phyloP scores from a whole-genome alignment of 2,329 filamentous ascomycete genomes.

The Penicillium sp. region DNA sequence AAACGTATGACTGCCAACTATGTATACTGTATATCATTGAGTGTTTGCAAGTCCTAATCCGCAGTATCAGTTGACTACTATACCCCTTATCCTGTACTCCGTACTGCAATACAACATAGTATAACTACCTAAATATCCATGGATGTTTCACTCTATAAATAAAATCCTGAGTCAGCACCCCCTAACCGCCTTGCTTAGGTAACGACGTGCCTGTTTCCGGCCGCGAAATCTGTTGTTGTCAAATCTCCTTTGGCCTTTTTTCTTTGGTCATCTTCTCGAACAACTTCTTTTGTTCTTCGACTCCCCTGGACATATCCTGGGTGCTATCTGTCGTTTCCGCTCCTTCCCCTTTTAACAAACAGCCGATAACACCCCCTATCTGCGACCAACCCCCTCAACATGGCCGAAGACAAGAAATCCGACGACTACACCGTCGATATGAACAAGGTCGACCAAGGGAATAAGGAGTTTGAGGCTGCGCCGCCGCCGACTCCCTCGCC shows the following conservation, averaged over 20 bases:
- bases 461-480: conserved; percentile 40
- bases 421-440: conserved; percentile 65
- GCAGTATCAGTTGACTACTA: not conserved
- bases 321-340: conserved; percentile 2
- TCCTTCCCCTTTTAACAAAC: not conserved
- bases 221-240: conserved; percentile 11
- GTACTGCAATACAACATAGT: not conserved
- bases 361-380: conserved; percentile 2
- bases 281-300: conserved; percentile 1
- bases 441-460: conserved; percentile 49
- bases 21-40: not conserved
- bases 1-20: not conserved
- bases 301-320: not conserved
- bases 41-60: not conserved
- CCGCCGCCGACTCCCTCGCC: conserved; percentile 32
- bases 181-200: conserved; percentile 3
- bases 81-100: not conserved
- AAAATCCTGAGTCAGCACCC: conserved; percentile 10
- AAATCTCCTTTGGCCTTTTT: conserved; percentile 3
- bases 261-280: conserved; percentile 1
- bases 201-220: conserved; percentile 4
- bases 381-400: conserved; percentile 36
- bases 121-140: not conserved
- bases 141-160: not conserved
- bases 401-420: conserved; percentile 85